Evolutionary conservation across 139 green algal genomes (phyloP).

Genomic region (Chlamydomonas incerta): DNA sequence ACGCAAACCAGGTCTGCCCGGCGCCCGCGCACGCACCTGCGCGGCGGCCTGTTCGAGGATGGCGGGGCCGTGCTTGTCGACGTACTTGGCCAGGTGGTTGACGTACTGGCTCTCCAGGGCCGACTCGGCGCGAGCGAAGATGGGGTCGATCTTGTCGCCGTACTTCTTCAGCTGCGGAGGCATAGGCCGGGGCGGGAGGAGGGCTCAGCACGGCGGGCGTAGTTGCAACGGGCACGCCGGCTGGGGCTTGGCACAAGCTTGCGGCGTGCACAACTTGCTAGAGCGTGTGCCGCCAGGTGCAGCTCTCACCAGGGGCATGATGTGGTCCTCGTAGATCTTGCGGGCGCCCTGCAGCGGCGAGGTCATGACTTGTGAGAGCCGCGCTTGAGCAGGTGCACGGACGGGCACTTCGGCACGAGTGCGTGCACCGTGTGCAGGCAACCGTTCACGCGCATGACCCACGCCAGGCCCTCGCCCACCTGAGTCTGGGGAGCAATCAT

Average conservation of each 20-base stretch:
- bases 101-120: neutral
- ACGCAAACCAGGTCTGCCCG: no score
- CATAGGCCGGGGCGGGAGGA: neutral
- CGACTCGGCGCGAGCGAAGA: slow-evolving; percentile 26
- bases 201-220: neutral
- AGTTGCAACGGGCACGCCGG: neutral
- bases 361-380: neutral
- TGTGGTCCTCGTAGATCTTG: neutral
- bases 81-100: slow-evolving; percentile 26
- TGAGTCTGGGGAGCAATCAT: slow-evolving; percentile 53
- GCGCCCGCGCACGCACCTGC: no score
- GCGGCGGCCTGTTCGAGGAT: slow-evolving; percentile 8
- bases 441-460: neutral
- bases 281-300: neutral
- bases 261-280: neutral
- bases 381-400: neutral
- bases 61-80: slow-evolving; percentile 37
- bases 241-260: neutral
- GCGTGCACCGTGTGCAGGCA: neutral
- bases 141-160: slow-evolving; percentile 46
- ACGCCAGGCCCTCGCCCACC: neutral
- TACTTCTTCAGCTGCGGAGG: slow-evolving; percentile 36
- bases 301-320: slow-evolving; percentile 1
- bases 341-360: neutral
- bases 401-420: neutral